Conservation (phyloP, 2,329 filamentous ascomycete species). For the Sporothrix pseudoabietina region DNA sequence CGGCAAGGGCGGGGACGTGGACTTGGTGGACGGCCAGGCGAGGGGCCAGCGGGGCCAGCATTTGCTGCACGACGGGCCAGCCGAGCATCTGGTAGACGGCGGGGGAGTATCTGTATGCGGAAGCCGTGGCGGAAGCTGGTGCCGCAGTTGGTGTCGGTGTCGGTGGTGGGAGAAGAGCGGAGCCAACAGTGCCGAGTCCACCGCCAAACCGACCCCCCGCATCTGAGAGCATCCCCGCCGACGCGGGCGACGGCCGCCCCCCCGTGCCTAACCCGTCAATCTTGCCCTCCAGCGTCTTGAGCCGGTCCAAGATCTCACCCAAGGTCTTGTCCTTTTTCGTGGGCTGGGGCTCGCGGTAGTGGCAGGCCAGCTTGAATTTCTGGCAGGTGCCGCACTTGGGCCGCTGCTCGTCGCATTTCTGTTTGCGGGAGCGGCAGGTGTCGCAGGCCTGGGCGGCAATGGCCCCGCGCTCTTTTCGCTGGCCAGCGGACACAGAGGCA, state of each 20-base stretch:
- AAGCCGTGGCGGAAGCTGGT: neutral
- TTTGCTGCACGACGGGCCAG: constrained; percentile 51
- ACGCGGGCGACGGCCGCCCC: too few relatives aligned
- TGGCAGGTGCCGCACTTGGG: constrained; percentile 64
- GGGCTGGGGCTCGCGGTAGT: constrained; percentile 61
- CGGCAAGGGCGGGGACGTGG: constrained; percentile 26
- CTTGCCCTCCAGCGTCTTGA: constrained; percentile 58
- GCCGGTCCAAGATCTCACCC: constrained; percentile 60
- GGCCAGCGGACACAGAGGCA: constrained; percentile 29
- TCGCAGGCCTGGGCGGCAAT: constrained; percentile 61
- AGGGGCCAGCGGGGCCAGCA: constrained; percentile 43
- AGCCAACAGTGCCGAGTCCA: too few relatives aligned
- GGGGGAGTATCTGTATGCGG: constrained; percentile 42
- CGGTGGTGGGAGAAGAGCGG: neutral
- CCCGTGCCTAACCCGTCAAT: constrained; percentile 49
- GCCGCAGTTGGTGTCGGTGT: neutral
- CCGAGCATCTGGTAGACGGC: constrained; percentile 55
- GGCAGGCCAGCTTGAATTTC: constrained; percentile 59
- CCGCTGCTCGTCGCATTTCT: constrained; percentile 64
- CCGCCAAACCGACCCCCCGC: too few relatives aligned
- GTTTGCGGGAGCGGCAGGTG: constrained; percentile 62
- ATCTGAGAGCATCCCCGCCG: too few relatives aligned
- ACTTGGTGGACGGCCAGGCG: constrained; percentile 35
- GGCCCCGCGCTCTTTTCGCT: constrained; percentile 49
- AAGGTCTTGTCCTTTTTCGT: constrained; percentile 68